These are phyloP conservation scores for Pleodorina starrii DNA, from an alignment of 139 green algal species.

Conservation along the genomic window DNA sequence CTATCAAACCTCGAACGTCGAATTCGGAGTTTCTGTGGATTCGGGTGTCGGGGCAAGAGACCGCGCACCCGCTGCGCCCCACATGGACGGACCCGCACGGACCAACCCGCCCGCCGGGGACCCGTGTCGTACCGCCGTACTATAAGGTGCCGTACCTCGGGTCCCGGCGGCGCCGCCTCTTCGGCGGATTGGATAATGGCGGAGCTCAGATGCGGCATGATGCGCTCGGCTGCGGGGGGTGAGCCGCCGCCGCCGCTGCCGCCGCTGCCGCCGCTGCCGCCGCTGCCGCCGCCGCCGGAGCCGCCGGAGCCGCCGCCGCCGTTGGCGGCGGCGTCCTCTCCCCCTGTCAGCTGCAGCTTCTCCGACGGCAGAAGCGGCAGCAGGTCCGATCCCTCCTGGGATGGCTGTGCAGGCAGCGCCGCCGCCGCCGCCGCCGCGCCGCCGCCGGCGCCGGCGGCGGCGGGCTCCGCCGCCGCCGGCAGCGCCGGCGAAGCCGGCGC, in stretches of 20 bases:
- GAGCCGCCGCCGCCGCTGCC: too few relatives aligned
- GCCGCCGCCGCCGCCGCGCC: neutral
- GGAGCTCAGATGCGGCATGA: conserved; percentile 17
- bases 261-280: too few relatives aligned
- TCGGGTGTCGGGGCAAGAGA: neutral
- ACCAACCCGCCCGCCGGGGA: too few relatives aligned
- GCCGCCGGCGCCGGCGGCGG: neutral
- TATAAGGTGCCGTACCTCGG: neutral
- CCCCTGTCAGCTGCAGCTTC: conserved; percentile 4
- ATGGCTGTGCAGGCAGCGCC: too few relatives aligned
- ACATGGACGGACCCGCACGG: too few relatives aligned
- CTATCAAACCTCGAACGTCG: too few relatives aligned
- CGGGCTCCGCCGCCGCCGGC: neutral
- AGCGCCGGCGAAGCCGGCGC: neutral
- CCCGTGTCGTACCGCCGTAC: neutral
- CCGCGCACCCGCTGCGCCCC: neutral
- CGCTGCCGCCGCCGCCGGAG: neutral
- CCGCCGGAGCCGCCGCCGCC: neutral
- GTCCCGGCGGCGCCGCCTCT: neutral
- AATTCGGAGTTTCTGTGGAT: neutral
- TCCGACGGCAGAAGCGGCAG: conserved; percentile 15
- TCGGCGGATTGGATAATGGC: conserved; percentile 1
- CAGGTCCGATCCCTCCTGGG: neutral
- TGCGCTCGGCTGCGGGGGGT: neutral
- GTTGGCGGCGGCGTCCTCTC: neutral